Percentiles rank a stretch among this genome's conserved stretches.
These are phyloP conservation scores for Colletotrichum siamense DNA, from an alignment of 2,329 filamentous ascomycete genomes.

Conservation along the genomic window DNA sequence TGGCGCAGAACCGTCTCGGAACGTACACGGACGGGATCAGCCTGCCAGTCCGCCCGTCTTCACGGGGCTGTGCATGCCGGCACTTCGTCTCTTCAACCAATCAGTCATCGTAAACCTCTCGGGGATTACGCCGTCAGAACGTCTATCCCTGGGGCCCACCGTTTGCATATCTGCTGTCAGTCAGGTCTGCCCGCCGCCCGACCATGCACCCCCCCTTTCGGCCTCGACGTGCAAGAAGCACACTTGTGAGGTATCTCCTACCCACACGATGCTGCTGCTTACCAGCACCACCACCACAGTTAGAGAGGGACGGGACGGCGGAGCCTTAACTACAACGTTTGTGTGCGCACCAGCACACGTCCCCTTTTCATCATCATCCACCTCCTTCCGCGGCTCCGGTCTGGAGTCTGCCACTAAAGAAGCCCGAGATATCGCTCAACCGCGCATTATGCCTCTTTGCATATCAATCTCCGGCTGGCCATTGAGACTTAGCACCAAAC, in stretches of 20 bases:
- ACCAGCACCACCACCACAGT: background rate
- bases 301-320: background rate
- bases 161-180: conserved; percentile 1
- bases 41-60: background rate
- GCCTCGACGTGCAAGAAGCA: background rate
- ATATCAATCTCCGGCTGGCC: conserved; percentile 2
- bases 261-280: background rate
- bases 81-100: conserved; percentile 2
- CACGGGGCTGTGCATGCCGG: conserved; percentile 2
- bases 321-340: background rate
- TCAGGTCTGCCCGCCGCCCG: conserved; percentile 2
- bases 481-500: background rate
- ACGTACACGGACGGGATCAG: background rate
- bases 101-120: background rate
- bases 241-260: background rate
- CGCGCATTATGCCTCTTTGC: background rate
- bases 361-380: background rate
- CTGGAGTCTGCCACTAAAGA: background rate
- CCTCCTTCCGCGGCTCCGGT: background rate
- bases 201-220: background rate
- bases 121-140: conserved; percentile 10
- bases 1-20: background rate
- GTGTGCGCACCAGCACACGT: background rate
- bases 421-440: background rate
- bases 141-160: background rate